A percentile compares a stretch with the other conserved stretches of the same genome.
Conservation (phyloP, 306 rosid genomes). For the Gleditsia sinensis region DNA sequence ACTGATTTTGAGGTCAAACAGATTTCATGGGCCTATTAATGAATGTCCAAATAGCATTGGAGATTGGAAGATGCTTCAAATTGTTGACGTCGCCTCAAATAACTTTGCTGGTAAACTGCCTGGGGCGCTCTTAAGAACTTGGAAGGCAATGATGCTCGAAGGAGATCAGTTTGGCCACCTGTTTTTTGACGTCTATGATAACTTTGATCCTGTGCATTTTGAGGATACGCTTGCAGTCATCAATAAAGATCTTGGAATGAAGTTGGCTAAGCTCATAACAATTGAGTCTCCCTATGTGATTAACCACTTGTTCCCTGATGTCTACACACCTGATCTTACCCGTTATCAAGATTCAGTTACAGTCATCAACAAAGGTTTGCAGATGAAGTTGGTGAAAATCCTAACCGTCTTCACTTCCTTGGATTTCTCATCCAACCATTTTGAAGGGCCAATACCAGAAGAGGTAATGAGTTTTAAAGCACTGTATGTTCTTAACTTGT, state of each 20-base stretch:
- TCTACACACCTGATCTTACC: not conserved
- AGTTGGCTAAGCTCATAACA: not conserved
- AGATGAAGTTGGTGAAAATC: constrained; percentile 22
- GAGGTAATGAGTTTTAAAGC: constrained; percentile 27
- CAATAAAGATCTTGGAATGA: not conserved
- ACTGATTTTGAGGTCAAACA: not conserved
- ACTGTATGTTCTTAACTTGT: constrained; percentile 32
- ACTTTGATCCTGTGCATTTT: rapidly evolving
- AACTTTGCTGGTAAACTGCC: constrained; percentile 22
- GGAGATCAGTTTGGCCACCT: not conserved
- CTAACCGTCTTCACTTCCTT: constrained; percentile 17
- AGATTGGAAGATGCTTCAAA: constrained; percentile 28
- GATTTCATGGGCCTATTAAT: not conserved
- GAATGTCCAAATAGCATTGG: not conserved
- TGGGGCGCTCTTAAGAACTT: not conserved
- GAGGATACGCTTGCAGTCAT: not conserved
- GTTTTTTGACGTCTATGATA: not conserved
- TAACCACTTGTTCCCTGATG: not conserved
- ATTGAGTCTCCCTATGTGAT: not conserved
- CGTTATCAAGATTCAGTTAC: constrained; percentile 31
- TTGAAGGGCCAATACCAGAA: constrained; percentile 44
- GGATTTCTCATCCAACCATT: constrained; percentile 45
- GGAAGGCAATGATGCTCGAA: constrained; percentile 24
- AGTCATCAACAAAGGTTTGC: constrained; percentile 24
- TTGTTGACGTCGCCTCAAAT: constrained; percentile 31